Percentiles rank a stretch among this genome's conserved stretches.
These are phyloP conservation scores for Sutorius eximius DNA, from an alignment of 1,284 basidiomycete genomes.

Conservation along the genomic window DNA sequence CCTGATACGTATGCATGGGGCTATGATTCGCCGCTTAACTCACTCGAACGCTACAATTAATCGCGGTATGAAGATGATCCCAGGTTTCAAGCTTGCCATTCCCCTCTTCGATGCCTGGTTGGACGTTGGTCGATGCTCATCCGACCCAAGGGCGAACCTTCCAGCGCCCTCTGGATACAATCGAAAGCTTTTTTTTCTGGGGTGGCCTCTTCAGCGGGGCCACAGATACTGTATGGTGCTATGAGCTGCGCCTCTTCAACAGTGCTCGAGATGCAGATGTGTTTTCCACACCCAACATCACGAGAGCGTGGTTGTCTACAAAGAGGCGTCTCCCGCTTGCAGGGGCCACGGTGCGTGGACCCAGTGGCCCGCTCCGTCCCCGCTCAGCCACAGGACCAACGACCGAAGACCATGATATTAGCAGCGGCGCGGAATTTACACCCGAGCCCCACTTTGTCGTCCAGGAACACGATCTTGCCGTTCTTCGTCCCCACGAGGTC, in stretches of 20 bases:
- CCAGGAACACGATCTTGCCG: conserved; percentile 16
- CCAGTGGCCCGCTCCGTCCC: background rate
- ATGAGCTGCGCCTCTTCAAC: conserved; percentile 9
- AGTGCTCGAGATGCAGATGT: conserved; percentile 7
- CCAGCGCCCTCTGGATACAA: conserved; percentile 14
- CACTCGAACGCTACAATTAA: too few relatives aligned
- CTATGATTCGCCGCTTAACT: too few relatives aligned
- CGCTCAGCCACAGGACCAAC: background rate
- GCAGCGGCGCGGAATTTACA: background rate
- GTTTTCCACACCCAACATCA: conserved; percentile 18
- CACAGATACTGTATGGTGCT: conserved; percentile 13
- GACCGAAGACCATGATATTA: background rate
- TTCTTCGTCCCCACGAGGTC: conserved; percentile 9
- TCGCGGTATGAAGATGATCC: background rate
- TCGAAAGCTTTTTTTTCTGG: conserved; percentile 15
- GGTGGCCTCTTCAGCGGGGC: conserved; percentile 18
- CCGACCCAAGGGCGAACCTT: conserved; percentile 17
- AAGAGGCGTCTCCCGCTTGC: conserved; percentile 22
- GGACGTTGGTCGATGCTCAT: conserved; percentile 7
- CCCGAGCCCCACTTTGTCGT: conserved; percentile 16
- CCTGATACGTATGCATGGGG: too few relatives aligned
- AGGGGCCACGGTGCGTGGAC: conserved; percentile 12
- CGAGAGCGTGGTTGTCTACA: conserved; percentile 19
- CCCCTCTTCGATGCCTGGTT: conserved; percentile 12
- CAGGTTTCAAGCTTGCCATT: background rate